Base-by-base conservation (phyloP, 176 grass and related monocot genomes). In the Oropetium thomaeum region DNA sequence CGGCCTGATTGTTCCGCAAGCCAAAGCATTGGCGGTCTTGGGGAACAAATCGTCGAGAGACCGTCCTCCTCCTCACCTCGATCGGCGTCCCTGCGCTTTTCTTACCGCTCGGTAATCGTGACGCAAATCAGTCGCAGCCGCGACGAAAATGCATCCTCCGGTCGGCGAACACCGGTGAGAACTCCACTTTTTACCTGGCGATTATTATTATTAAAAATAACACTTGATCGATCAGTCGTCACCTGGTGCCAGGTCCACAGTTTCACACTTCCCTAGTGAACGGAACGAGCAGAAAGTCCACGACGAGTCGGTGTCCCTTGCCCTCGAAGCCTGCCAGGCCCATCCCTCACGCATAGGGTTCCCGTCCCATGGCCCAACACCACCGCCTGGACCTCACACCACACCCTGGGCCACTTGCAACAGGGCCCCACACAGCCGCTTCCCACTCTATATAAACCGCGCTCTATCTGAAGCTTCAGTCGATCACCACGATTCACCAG, bases 401-500 rank as follows among this genome's bases (percentile, higher is more conserved):
- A 81, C 76, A 65, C 8, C 27, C 0, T 0, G 57, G 58, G 2
- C 65, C 73, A 58, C 73, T 30, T n/a, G 15, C 49, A 16, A 5
- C 26, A 15, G 60, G 67, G n/a, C 7, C 73, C 74, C 12, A 10
- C 30, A 1, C 2, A 0, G 2, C 26, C 31, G 0, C 19, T 29
- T 31, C 28, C 22, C 17, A 58, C 8, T 54, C 80, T 84, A 88
- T 83, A 88, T 88, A 88, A 88, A 47, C 74, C 53, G n/a, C n/a
- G n/a, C n/a, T n/a, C n/a, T n/a, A n/a, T n/a, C n/a, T n/a, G n/a
- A n/a, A n/a, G n/a, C n/a, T n/a, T n/a, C n/a, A n/a, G 33, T 2
- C 15, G 4, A 78, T 7, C 32, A 58, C 8, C 20, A 53, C 23
- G 61, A 9, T 19, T 44, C 49, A 25, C 43, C 11, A 7, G 10